These are phyloP conservation scores for Candida vaughaniae DNA, from an alignment of 805 yeast species.

Conservation along the genomic window DNA sequence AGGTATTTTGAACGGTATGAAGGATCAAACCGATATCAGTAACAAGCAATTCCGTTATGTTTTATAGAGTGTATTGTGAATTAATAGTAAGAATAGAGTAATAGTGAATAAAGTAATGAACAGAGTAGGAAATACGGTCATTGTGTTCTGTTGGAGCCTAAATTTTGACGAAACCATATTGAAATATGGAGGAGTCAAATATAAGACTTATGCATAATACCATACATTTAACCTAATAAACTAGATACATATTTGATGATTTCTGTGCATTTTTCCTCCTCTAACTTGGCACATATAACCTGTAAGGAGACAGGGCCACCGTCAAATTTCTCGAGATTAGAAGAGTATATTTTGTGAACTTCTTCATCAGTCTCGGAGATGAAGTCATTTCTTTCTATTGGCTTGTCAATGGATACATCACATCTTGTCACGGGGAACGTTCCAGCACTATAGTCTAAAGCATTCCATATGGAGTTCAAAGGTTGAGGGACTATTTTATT, in stretches of 20 bases:
- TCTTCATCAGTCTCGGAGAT: constrained; percentile 10
- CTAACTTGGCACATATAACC: constrained; percentile 3
- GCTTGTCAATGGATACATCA: constrained; percentile 9
- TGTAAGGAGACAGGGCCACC: constrained; percentile 8
- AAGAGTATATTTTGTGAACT: constrained; percentile 9
- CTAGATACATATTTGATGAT: background rate
- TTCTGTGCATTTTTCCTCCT: constrained; percentile 8
- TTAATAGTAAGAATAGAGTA: too few relatives aligned
- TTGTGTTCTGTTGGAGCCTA: too few relatives aligned
- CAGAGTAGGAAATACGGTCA: too few relatives aligned
- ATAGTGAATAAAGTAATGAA: too few relatives aligned
- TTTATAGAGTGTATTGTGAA: constrained; percentile 2
- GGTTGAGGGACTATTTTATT: constrained; percentile 20
- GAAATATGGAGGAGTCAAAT: too few relatives aligned
- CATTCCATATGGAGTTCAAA: constrained; percentile 35
- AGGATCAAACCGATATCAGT: constrained; percentile 25
- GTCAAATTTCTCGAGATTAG: constrained; percentile 1
- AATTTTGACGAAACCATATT: too few relatives aligned
- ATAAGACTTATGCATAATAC: too few relatives aligned
- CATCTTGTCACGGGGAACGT: constrained; percentile 53
- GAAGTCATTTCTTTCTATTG: constrained; percentile 3
- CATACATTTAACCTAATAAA: too few relatives aligned
- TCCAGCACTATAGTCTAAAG: constrained; percentile 18
- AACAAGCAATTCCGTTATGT: constrained; percentile 24
- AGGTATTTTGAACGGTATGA: constrained; percentile 30